phyloP scores from a whole-genome alignment of 306 rosid genomes.

The Echinosophora koreensis region DNA sequence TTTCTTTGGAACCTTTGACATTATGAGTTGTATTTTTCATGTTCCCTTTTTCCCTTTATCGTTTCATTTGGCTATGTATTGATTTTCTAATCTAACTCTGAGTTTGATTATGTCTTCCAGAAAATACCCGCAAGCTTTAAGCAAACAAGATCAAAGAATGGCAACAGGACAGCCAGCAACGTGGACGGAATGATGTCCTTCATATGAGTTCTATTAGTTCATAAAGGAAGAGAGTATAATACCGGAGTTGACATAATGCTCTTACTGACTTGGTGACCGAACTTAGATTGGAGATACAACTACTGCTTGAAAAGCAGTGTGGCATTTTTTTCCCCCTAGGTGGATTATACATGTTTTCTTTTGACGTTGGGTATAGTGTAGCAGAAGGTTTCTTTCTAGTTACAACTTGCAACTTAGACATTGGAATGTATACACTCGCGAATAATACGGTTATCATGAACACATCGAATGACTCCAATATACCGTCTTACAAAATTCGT shows the following conservation, averaged over 20 bases:
- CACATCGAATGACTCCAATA: background rate
- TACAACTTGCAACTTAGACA: too few species aligned
- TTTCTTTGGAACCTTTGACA: background rate
- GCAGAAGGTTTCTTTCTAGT: background rate
- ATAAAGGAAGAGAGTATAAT: constrained; percentile 35
- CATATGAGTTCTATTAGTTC: constrained; percentile 1
- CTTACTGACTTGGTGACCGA: constrained; percentile 33
- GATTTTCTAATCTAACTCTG: constrained; percentile 31
- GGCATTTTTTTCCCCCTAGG: constrained; percentile 18
- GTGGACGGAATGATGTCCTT: constrained; percentile 21
- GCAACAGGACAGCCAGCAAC: constrained; percentile 27
- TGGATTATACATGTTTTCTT: constrained; percentile 9
- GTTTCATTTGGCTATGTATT: constrained; percentile 12
- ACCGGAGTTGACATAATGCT: constrained; percentile 42
- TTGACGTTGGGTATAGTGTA: constrained; percentile 3
- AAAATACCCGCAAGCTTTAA: constrained; percentile 46
- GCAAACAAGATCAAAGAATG: constrained; percentile 38
- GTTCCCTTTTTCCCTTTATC: background rate
- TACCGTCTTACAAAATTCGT: background rate
- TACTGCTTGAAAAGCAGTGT: constrained; percentile 28
- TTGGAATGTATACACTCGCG: background rate
- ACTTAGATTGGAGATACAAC: constrained; percentile 28
- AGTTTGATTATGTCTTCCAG: constrained; percentile 48
- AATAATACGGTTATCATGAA: background rate
- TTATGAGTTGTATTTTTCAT: constrained; percentile 24